Percentiles rank a stretch among this genome's conserved stretches.
Evolutionary conservation across 2,329 filamentous ascomycete genomes (phyloP).

Genomic region (Calonectria crousiana): DNA sequence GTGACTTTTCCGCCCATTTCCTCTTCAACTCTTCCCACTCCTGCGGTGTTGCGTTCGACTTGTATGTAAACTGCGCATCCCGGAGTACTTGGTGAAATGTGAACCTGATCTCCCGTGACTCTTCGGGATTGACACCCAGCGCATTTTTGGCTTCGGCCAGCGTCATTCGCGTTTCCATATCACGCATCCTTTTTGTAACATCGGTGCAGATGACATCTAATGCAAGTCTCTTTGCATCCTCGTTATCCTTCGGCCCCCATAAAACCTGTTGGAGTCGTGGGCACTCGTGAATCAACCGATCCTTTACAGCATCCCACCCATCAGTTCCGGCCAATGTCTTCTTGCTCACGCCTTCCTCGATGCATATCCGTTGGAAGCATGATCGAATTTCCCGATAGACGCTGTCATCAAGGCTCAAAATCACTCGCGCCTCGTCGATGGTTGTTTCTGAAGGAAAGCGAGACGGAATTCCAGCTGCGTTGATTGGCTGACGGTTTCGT

Average conservation of each 20-base stretch:
- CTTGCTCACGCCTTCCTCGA: slow-evolving; percentile 75
- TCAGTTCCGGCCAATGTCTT: slow-evolving; percentile 82
- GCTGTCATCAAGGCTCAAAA: slow-evolving; percentile 72
- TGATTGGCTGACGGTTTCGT: slow-evolving; percentile 76
- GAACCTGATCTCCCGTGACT: slow-evolving; percentile 71
- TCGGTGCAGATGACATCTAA: slow-evolving; percentile 85
- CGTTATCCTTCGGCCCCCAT: slow-evolving; percentile 66
- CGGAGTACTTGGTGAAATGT: slow-evolving; percentile 76
- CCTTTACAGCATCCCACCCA: slow-evolving; percentile 79
- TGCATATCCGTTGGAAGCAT: slow-evolving; percentile 78
- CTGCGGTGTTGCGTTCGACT: slow-evolving; percentile 77
- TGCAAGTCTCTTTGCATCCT: slow-evolving; percentile 74
- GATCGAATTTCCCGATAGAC: slow-evolving; percentile 75
- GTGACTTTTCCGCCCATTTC: slow-evolving; percentile 72
- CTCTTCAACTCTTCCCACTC: slow-evolving; percentile 79
- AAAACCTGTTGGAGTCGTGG: slow-evolving; percentile 73
- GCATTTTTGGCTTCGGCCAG: slow-evolving; percentile 80
- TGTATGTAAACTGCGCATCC: slow-evolving; percentile 76
- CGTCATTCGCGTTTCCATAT: slow-evolving; percentile 74
- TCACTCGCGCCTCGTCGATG: slow-evolving; percentile 80
- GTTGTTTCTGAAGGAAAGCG: slow-evolving; percentile 88
- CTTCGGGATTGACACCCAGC: slow-evolving; percentile 57
- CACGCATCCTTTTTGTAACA: slow-evolving; percentile 82
- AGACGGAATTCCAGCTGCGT: slow-evolving; percentile 76
- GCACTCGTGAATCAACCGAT: slow-evolving; percentile 73